Evolutionary conservation across 768 basidiomycete genomes (phyloP).

Genomic region (Trametes coccinea): DNA sequence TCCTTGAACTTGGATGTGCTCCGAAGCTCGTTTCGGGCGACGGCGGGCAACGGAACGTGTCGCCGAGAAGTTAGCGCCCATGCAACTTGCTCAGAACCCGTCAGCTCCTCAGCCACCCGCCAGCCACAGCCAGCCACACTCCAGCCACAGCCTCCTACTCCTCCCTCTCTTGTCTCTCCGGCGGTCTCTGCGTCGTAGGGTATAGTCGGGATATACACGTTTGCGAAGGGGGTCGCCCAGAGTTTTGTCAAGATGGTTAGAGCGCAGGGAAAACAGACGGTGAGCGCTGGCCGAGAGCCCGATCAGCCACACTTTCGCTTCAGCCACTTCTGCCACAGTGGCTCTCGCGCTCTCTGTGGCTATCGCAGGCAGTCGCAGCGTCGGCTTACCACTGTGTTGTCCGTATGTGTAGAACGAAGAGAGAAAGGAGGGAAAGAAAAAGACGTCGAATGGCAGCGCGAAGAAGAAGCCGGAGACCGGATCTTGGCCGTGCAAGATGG

Average conservation of each 20-base stretch:
- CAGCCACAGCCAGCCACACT: constrained; percentile 22
- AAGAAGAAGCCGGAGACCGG: constrained; percentile 24
- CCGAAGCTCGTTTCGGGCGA: no score
- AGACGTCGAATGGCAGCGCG: constrained; percentile 2
- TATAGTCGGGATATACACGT: background rate
- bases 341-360: constrained; percentile 26
- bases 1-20: no score
- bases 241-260: constrained; percentile 27
- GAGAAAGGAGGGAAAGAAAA: constrained; percentile 44
- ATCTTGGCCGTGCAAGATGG: constrained; percentile 79
- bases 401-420: constrained; percentile 38
- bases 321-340: constrained; percentile 33
- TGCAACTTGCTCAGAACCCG: constrained; percentile 17
- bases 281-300: constrained; percentile 29
- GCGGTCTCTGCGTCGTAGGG: background rate
- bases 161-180: background rate
- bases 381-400: constrained; percentile 8
- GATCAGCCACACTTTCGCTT: constrained; percentile 26
- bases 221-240: background rate
- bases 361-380: constrained; percentile 14
- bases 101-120: constrained; percentile 21
- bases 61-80: background rate
- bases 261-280: constrained; percentile 34
- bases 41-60: no score
- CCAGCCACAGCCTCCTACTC: constrained; percentile 15